Percentiles rank a stretch among this genome's conserved stretches.
phyloP scores from a whole-genome alignment of 306 rosid genomes.

The Coriaria nepalensis region DNA sequence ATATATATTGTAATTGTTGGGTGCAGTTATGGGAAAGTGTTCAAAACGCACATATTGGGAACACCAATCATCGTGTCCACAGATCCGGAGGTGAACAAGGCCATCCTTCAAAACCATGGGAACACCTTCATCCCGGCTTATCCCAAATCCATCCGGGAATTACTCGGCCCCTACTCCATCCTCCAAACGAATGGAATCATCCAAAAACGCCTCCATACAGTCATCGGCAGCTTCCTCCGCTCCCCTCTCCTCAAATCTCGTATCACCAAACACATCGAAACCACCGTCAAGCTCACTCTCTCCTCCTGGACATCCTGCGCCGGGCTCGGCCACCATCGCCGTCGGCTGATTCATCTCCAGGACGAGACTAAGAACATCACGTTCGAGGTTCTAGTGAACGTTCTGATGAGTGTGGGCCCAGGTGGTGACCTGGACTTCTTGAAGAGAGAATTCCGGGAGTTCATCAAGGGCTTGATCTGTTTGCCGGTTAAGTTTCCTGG shows the following conservation, averaged over 20 bases:
- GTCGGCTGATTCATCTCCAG: constrained; percentile 39
- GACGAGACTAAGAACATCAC: constrained; percentile 71
- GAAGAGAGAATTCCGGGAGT: constrained; percentile 60
- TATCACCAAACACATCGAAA: constrained; percentile 45
- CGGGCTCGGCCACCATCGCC: too few species aligned
- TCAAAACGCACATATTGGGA: constrained; percentile 66
- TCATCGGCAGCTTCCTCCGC: constrained; percentile 51
- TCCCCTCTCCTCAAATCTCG: constrained; percentile 55
- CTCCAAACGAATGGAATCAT: constrained; percentile 50
- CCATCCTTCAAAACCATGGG: constrained; percentile 60
- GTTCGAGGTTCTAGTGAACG: constrained; percentile 52
- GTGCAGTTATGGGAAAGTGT: constrained; percentile 76
- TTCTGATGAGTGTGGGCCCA: constrained; percentile 61
- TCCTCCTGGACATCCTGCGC: constrained; percentile 60
- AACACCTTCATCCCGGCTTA: constrained; percentile 70
- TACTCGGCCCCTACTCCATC: constrained; percentile 62
- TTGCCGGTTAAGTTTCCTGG: constrained; percentile 81
- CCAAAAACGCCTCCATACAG: constrained; percentile 54
- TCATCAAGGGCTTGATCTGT: constrained; percentile 78
- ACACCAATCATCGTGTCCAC: constrained; percentile 71
- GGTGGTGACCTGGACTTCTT: constrained; percentile 61
- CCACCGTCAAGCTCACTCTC: constrained; percentile 41
- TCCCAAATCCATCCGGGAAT: constrained; percentile 74
- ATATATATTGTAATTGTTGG: not conserved
- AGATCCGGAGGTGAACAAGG: constrained; percentile 71